Conservation (phyloP, 2,329 filamentous ascomycete species). For the Pyrenophora teres region DNA sequence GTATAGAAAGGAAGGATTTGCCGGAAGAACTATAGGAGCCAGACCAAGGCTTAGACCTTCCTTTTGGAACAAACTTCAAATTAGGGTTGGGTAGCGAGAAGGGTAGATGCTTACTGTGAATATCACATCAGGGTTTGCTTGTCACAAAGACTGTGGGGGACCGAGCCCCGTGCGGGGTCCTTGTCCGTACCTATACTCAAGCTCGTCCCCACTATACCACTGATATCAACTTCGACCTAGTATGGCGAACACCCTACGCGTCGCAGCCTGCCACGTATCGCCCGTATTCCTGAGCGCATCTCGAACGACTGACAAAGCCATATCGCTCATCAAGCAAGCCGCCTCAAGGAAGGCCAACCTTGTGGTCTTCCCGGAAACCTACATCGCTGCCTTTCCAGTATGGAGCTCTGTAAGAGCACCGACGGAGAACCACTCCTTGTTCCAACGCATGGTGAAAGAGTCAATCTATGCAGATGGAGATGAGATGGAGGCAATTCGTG, state of each 20-base stretch:
- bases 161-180: background rate
- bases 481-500: slow-evolving; percentile 36
- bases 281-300: slow-evolving; percentile 56
- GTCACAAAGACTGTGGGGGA: no score
- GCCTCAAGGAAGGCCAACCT: slow-evolving; percentile 53
- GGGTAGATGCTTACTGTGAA: no score
- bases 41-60: no score
- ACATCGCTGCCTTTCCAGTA: slow-evolving; percentile 59
- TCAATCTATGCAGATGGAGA: slow-evolving; percentile 14
- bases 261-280: slow-evolving; percentile 37
- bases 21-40: no score
- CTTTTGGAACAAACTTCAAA: no score
- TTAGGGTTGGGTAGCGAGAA: no score
- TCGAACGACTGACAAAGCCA: slow-evolving; percentile 54
- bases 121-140: no score
- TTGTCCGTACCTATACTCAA: no score
- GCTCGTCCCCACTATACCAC: background rate
- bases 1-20: no score
- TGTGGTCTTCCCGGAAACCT: slow-evolving; percentile 60
- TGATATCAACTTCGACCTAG: background rate
- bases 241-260: slow-evolving; percentile 23
- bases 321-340: slow-evolving; percentile 53
- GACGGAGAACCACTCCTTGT: slow-evolving; percentile 57
- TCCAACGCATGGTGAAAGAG: slow-evolving; percentile 49
- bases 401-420: slow-evolving; percentile 57